Percentiles rank a stretch among this genome's conserved stretches.
Evolutionary conservation across 2,329 filamentous ascomycete species (phyloP).

Genomic region (Microcyclospora pomicola): DNA sequence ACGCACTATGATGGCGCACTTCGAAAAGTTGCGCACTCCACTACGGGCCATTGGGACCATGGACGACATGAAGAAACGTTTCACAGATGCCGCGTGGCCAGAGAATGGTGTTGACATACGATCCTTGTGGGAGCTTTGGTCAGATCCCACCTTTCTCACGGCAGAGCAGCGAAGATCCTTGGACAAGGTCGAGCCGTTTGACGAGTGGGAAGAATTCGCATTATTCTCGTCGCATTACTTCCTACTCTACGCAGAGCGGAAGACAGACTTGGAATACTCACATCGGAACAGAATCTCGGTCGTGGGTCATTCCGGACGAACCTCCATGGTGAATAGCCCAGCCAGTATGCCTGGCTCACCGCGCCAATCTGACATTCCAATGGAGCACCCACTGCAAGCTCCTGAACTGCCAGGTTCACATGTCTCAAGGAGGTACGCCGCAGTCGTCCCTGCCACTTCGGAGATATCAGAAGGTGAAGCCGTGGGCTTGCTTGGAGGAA

Average conservation of each 20-base stretch:
- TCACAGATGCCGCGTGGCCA: constrained; percentile 54
- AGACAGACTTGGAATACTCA: constrained; percentile 15
- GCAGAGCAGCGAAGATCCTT: constrained; percentile 45
- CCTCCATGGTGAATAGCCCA: constrained; percentile 9
- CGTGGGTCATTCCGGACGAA: constrained; percentile 6
- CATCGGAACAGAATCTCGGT: constrained; percentile 11
- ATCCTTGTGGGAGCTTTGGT: constrained; percentile 77
- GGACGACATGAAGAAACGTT: constrained; percentile 53
- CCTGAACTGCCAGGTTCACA: constrained; percentile 11
- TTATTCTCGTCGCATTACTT: constrained; percentile 78
- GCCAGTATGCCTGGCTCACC: constrained; percentile 1
- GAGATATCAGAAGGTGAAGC: constrained; percentile 15
- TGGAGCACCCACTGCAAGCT: constrained; percentile 16
- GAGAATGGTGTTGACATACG: constrained; percentile 39
- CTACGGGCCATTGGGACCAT: constrained; percentile 56
- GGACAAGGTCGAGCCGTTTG: constrained; percentile 67
- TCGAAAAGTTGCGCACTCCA: constrained; percentile 64
- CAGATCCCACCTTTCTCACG: constrained; percentile 50
- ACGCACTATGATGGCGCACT: constrained; percentile 70
- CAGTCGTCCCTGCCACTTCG: constrained; percentile 22
- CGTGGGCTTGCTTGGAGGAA: constrained; percentile 31
- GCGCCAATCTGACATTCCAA: constrained; percentile 9
- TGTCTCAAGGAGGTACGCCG: constrained; percentile 26
- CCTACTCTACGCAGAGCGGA: constrained; percentile 51
- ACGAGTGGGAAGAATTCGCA: constrained; percentile 92